Base-by-base conservation (phyloP, 106 monocot genomes). In the Amphibolis antarctica region DNA sequence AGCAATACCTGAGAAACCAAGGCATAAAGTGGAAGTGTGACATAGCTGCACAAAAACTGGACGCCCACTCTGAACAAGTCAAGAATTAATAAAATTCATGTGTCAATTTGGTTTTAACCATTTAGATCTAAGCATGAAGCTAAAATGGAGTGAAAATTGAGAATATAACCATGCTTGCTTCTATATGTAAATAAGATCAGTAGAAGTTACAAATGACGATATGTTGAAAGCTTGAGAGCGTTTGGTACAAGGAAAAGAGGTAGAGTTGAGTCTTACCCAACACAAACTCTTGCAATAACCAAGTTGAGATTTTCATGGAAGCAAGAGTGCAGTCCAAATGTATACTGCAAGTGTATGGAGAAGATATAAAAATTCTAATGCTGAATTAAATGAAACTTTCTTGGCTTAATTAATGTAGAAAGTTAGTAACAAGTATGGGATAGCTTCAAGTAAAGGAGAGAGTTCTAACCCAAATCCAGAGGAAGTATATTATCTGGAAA, bases 381-480 rank as follows among this genome's bases (percentile, higher is more conserved):
- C n/a, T n/a, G n/a, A n/a, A n/a, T n/a, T n/a, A n/a, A n/a, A n/a
- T n/a, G n/a, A n/a, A n/a, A n/a, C n/a, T n/a, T n/a, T n/a, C n/a
- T n/a, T n/a, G n/a, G n/a, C n/a, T n/a, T n/a, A n/a, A n/a, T n/a
- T n/a, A n/a, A n/a, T n/a, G n/a, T n/a, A 36, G 7, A 36, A 36
- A 36, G 36, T 36, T 7, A n/a, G n/a, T n/a, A 36, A 36, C 36
- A 2, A 36, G 7, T 36, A 36, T 36, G 36, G 7, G 7, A 36
- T 36, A 36, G 2, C 36, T 36, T 7, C 2, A 36, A 7, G 36
- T 36, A 7, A 36, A 36, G 7, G 52, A 46, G 1, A 36, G 62
- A 42, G 0, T 65, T 6, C 76, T 75, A 74, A 88, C 92, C 92
- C 92, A 93, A 28, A 88, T 93, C 92, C 92, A 93, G 21, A 93